Conservation (phyloP, 2,329 filamentous ascomycete genomes). For the Cladosporium sp. region DNA sequence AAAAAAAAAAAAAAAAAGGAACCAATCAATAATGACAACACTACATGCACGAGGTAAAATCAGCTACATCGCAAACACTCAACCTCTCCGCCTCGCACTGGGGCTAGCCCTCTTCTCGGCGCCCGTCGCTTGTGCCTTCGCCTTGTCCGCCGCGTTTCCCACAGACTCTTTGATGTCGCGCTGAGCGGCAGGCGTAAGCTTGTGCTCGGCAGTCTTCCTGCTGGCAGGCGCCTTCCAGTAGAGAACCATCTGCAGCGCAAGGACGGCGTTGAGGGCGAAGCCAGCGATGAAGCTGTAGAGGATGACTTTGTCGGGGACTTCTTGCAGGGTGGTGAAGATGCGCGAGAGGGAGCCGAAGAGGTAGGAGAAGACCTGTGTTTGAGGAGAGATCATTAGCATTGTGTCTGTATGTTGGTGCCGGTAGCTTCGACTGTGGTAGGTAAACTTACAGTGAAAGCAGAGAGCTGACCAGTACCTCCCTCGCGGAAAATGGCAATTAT, state of each 20-base stretch:
- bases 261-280: conserved; percentile 82
- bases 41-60: neutral
- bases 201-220: conserved; percentile 40
- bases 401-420: neutral
- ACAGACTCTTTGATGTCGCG: conserved; percentile 36
- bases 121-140: conserved; percentile 38
- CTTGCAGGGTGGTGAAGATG: conserved; percentile 96
- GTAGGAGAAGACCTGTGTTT: conserved; percentile 88
- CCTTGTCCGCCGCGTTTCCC: conserved; percentile 21
- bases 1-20: too few relatives aligned
- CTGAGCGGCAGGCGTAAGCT: conserved; percentile 41
- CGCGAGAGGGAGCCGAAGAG: conserved; percentile 87
- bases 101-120: conserved; percentile 52
- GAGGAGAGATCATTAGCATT: conserved; percentile 5
- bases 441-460: conserved; percentile 82
- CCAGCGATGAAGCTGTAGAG: conserved; percentile 92
- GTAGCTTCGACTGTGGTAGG: conserved; percentile 8
- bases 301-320: conserved; percentile 95
- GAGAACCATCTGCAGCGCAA: conserved; percentile 88
- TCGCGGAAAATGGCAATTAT: conserved; percentile 82
- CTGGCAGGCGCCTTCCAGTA: conserved; percentile 76
- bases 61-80: neutral
- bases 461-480: conserved; percentile 91
- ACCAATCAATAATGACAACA: neutral
- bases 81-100: conserved; percentile 58